Base-by-base conservation (phyloP, 306 rosid genomes). In the Abrus precatorius region DNA sequence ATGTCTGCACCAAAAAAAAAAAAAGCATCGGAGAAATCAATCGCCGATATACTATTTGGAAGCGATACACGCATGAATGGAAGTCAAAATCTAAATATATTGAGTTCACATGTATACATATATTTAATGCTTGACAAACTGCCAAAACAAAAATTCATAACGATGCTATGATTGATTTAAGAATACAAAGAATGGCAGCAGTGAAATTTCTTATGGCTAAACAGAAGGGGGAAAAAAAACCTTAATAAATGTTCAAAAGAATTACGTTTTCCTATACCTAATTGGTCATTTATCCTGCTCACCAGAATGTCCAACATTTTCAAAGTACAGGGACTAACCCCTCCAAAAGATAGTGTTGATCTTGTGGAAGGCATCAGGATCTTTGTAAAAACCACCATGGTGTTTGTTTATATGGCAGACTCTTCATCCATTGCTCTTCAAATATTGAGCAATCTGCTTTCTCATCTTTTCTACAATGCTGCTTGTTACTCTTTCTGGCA, bases 181-280 rank as follows among this genome's bases (percentile, higher is more conserved):
- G 5, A 27, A 79, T 57, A 61, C 57, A 82, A 79, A 86, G 85
- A 83, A 86, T 83, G 69, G 77, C 80, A 55, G 48, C 52, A 56
- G 11, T 11, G 45, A 75, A 49, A 80, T 65, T 70, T 70, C 78
- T 70, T 64, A 72, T 13, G 79, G 82, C 75, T 83, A 83, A 65
- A 77, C 64, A 80, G 59, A 72, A 20, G 20, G 20, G 20, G 20
- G 0, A 12, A 53, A 72, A 77, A 28, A 74, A 69, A 63, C 53
- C 64, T 49, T 38, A 50, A 77, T 47, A 38, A 29, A 73, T 67
- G 60, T 64, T 76, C 78, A 75, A 83, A 86, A 86, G 83, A 86
- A 83, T 76, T 60, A 50, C 5, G 45, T 40, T 71, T 71, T 20
- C 34, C 80, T 80, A 83, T 57, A 8, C 71, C 87, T 76, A 83